These are phyloP conservation scores for Pisolithus thermaeus DNA, from an alignment of 1,284 basidiomycete species.

Conservation along the genomic window DNA sequence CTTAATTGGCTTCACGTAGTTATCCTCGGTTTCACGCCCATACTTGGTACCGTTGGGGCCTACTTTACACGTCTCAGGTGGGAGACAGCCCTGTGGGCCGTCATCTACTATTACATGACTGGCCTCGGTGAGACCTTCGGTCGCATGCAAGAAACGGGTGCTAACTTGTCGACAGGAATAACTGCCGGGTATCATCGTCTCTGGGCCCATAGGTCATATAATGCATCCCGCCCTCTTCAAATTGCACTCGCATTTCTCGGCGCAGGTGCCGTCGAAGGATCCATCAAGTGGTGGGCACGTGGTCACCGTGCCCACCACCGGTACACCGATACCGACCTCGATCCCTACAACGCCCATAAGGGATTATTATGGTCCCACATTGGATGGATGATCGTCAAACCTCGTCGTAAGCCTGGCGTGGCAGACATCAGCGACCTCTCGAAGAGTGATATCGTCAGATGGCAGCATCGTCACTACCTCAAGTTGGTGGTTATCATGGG, in stretches of 20 bases:
- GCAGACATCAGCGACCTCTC: slow-evolving; percentile 85
- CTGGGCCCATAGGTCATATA: slow-evolving; percentile 90
- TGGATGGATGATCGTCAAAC: slow-evolving; percentile 93
- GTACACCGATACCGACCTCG: slow-evolving; percentile 93
- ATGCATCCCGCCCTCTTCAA: slow-evolving; percentile 77
- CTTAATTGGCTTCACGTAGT: slow-evolving; percentile 64
- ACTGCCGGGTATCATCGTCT: slow-evolving; percentile 87
- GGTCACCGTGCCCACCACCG: slow-evolving; percentile 92
- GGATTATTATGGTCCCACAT: slow-evolving; percentile 79
- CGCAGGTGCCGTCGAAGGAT: slow-evolving; percentile 84
- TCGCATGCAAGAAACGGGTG: background rate
- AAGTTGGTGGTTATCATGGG: slow-evolving; percentile 68
- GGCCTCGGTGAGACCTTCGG: slow-evolving; percentile 55
- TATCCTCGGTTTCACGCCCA: slow-evolving; percentile 69
- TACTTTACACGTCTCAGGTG: slow-evolving; percentile 53
- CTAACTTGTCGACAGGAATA: slow-evolving; percentile 36
- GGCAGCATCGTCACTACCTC: slow-evolving; percentile 86
- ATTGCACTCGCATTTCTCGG: slow-evolving; percentile 76
- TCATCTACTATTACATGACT: slow-evolving; percentile 82
- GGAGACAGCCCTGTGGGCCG: slow-evolving; percentile 67
- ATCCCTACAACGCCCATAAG: slow-evolving; percentile 89
- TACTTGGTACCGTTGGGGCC: slow-evolving; percentile 66
- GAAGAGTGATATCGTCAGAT: slow-evolving; percentile 72
- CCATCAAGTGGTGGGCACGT: slow-evolving; percentile 93
- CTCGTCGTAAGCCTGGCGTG: slow-evolving; percentile 80